Base-by-base conservation (phyloP, 2,329 filamentous ascomycete species). In the Colletotrichum melonis region DNA sequence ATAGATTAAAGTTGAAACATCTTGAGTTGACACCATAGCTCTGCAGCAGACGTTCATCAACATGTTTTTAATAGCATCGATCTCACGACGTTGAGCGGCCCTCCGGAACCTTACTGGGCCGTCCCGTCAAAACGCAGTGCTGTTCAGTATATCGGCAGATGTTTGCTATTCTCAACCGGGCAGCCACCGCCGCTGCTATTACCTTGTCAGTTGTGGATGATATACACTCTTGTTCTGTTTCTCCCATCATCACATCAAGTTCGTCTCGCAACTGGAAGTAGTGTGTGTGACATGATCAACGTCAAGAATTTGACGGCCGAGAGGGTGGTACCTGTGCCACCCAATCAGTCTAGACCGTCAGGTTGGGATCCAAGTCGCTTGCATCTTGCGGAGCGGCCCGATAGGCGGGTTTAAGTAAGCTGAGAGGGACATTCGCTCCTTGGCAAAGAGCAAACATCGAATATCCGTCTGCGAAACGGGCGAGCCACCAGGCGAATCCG, bases 341-440 rank as follows among this genome's bases (percentile, higher is more conserved):
- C 70, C 70, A 73, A 69, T 64, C 55, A 69, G 12, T 42, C 12
- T n/a, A 22, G 66, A 14, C 42, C 59, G 14, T 32, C 59, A 16
- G n/a, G 30, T 22, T 64, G 46, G 30, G n/a, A 35, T 24, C 54
- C 26, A 60, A 55, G 67, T 35, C 30, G 59, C 59, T 55, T 64
- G 70, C 66, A 70, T 57, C 26, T 52, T 38, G 59, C 66, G 66
- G 66, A 63, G 70, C 70, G 70, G 70, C 66, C 70, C 66, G 66
- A 59, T 70, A 64, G 69, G 66, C 60, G 70, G 59, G 57, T 70
- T 52, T 62, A 59, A 42, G 24, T 59, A 65, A 49, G 59, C 54
- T 59, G 42, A 63, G 28, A 54, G 59, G 66, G 38, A 60, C 16
- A 59, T 12, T 35, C n/a, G 24, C 24, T 68, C 32, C 66, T 64